Evolutionary conservation across 2,329 filamentous ascomycete species (phyloP).

Genomic region (Stagonosporopsis vannaccii): DNA sequence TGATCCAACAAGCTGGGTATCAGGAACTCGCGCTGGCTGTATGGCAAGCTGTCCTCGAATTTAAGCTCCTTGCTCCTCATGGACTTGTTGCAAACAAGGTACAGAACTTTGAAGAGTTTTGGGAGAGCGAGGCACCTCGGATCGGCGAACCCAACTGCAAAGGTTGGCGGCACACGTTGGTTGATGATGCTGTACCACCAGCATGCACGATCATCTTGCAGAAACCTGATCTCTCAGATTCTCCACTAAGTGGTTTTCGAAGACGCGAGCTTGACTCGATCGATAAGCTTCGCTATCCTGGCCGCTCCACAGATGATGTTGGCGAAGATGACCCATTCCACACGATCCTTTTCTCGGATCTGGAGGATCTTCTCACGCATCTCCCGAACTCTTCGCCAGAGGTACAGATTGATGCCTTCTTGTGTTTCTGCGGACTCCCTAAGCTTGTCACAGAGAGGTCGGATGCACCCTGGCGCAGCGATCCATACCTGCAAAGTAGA

Average conservation of each 20-base stretch:
- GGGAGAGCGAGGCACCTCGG: conserved; percentile 83
- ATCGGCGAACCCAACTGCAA: conserved; percentile 76
- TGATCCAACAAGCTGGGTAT: conserved; percentile 80
- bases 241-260: conserved; percentile 36
- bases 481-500: conserved; percentile 47
- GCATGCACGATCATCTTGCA: conserved; percentile 11
- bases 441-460: neutral
- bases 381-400: conserved; percentile 48
- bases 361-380: conserved; percentile 67
- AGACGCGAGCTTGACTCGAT: conserved; percentile 62
- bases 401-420: conserved; percentile 71
- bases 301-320: conserved; percentile 76
- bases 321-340: conserved; percentile 83
- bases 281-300: conserved; percentile 65
- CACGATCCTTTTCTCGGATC: conserved; percentile 80
- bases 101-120: conserved; percentile 71
- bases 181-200: conserved; percentile 22
- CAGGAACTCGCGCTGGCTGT: conserved; percentile 76
- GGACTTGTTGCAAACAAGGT: conserved; percentile 44
- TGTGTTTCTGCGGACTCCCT: conserved; percentile 58
- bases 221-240: conserved; percentile 16
- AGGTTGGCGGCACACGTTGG: conserved; percentile 70
- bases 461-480: conserved; percentile 47
- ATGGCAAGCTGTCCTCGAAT: conserved; percentile 85
- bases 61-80: conserved; percentile 69